Percentiles rank a stretch among this genome's conserved stretches.
phyloP scores from a whole-genome alignment of 305 asterid genomes.

The Fraxinus xanthoxyloides region DNA sequence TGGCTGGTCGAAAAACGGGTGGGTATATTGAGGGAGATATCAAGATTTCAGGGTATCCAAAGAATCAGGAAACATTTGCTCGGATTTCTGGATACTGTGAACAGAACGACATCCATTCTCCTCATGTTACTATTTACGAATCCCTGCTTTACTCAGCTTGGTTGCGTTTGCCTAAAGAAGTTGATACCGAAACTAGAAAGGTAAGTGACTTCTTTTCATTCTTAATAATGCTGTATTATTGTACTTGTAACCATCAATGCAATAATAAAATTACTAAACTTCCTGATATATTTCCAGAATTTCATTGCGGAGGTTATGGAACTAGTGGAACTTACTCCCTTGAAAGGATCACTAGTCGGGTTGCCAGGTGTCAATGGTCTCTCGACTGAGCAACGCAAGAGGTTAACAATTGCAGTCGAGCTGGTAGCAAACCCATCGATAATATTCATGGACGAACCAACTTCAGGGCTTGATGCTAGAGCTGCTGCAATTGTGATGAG shows the following conservation, averaged over 20 bases:
- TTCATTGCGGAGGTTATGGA: constrained; percentile 76
- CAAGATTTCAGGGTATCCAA: constrained; percentile 65
- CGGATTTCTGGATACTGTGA: constrained; percentile 79
- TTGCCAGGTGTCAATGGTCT: constrained; percentile 70
- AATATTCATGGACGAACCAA: constrained; percentile 82
- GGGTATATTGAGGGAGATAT: constrained; percentile 71
- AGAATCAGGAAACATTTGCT: constrained; percentile 72
- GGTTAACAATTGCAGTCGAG: constrained; percentile 77
- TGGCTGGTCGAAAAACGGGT: constrained; percentile 87
- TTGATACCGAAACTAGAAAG: constrained; percentile 47
- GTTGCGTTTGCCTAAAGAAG: constrained; percentile 58
- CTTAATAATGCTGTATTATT: not conserved
- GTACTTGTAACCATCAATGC: not conserved
- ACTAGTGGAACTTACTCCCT: constrained; percentile 60
- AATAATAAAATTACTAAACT: not conserved
- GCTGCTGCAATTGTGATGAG: constrained; percentile 88
- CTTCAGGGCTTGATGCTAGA: constrained; percentile 78
- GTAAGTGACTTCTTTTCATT: constrained; percentile 24
- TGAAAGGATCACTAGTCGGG: constrained; percentile 57
- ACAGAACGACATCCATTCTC: constrained; percentile 81
- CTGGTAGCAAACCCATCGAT: constrained; percentile 79
- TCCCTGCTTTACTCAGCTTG: constrained; percentile 72
- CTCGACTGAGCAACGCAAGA: constrained; percentile 74
- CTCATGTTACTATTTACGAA: constrained; percentile 67
- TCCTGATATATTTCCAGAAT: constrained; percentile 34